Evolutionary conservation across 495 filamentous ascomycete genomes (phyloP).

Genomic region (Staphylotrichum tortipilum): DNA sequence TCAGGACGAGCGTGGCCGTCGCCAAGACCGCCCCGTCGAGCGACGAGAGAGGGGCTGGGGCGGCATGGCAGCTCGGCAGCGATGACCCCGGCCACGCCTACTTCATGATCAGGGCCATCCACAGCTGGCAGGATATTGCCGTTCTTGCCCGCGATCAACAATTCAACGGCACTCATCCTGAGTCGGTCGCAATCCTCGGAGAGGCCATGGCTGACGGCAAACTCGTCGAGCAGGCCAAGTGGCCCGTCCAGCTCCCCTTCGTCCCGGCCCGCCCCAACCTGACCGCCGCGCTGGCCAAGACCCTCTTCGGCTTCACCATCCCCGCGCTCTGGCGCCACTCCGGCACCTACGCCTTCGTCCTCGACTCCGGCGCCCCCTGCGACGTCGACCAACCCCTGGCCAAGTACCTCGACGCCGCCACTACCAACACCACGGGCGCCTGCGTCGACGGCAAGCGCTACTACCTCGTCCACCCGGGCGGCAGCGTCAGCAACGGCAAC

Average conservation of each 20-base stretch:
- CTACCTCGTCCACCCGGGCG: constrained; percentile 22
- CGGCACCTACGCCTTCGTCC: constrained; percentile 20
- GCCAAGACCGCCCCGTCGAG: not conserved
- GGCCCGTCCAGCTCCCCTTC: not conserved
- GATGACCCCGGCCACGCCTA: constrained; percentile 4
- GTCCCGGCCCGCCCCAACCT: not conserved
- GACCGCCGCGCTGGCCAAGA: constrained; percentile 3
- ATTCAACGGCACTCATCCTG: constrained; percentile 12
- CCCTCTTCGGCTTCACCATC: constrained; percentile 27
- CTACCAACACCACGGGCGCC: constrained; percentile 10
- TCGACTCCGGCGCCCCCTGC: constrained; percentile 27
- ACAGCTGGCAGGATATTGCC: constrained; percentile 13
- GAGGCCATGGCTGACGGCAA: constrained; percentile 21
- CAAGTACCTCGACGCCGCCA: constrained; percentile 18
- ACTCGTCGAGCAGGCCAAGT: constrained; percentile 11
- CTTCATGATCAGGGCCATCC: constrained; percentile 16
- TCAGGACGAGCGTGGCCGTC: not conserved
- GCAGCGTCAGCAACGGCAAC: not conserved
- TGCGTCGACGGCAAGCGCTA: constrained; percentile 24
- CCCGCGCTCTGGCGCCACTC: constrained; percentile 24
- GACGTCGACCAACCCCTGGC: constrained; percentile 9
- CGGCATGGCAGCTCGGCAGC: too few relatives aligned
- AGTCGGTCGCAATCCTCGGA: constrained; percentile 9
- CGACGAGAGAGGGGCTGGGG: too few relatives aligned
- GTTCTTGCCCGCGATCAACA: not conserved